Evolutionary conservation across 768 basidiomycete species (phyloP), one percentile per base, ranked within the genome.

Genomic region (Lactarius pseudohatsudake): DNA sequence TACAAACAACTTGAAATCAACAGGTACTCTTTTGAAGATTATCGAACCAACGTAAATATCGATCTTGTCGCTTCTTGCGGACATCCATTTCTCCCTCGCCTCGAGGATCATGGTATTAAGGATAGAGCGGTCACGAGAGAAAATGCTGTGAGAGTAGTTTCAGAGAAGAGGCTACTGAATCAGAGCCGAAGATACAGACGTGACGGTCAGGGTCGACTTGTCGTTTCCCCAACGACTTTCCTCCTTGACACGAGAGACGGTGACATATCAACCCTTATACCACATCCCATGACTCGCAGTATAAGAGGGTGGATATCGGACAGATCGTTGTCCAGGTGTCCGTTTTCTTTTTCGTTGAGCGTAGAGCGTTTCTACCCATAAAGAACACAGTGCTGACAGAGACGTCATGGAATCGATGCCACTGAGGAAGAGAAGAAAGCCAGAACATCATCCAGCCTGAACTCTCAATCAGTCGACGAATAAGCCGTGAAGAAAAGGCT

Each of bases 391-490:
- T 87, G 69, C 78, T 81, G 43, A 88, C 76, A 55, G 84, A 75
- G 32, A 88, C 77, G 64, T 82, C 80, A 8, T 86, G 81, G 8
- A 83, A 81, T 41, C 75, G 67, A 82, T 81, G 76, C 86, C 86
- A 90, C n/a, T 81, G 77, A 22, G 85, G 81, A 50, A 85, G 85
- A 60, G 80, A 79, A 4, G 86, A 84, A 0, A 90, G 75, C 89
- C 89, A 91, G 50, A 81, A 75, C 81, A 88, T 81, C 71, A 91
- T 80, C 90, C 89, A 91, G 45, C 81, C 88, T 90, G 64, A 40
- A 43, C 2, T 3, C 62, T 15, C 26, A 22, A 15, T 62, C 45
- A 50, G 34, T 9, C 67, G 50, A 59, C 61, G 58, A 62, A 62
- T 40, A 65, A 62, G 22, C 4, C 1, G 56, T 45, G 36, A n/a